A percentile compares a stretch with the other conserved stretches of the same genome.
phyloP scores from a whole-genome alignment of 2,329 filamentous ascomycete genomes.

The Aureobasidium subglaciale region DNA sequence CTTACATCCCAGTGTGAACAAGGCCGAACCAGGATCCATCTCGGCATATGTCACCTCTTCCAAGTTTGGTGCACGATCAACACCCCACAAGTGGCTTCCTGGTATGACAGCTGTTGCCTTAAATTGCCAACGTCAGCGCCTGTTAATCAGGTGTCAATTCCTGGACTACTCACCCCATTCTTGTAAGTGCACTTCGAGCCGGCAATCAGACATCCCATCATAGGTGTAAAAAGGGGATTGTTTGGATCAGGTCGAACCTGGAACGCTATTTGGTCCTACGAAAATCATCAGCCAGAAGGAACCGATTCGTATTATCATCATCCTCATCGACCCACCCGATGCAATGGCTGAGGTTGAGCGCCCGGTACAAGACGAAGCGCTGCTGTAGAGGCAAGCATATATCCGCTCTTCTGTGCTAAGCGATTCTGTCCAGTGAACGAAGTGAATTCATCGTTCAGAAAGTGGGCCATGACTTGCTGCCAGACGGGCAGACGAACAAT shows the following conservation, averaged over 20 bases:
- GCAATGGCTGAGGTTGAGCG: background rate
- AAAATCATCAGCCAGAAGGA: background rate
- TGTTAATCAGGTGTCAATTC: background rate
- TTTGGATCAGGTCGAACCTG: background rate
- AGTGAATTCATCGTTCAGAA: slow-evolving; percentile 5
- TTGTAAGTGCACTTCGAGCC: slow-evolving; percentile 2
- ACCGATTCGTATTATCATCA: too few relatives aligned
- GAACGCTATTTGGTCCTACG: background rate
- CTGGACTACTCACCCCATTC: background rate
- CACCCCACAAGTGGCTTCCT: background rate
- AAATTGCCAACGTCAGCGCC: background rate
- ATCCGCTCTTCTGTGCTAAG: background rate
- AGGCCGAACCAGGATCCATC: slow-evolving; percentile 1
- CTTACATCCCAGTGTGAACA: background rate
- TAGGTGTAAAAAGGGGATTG: slow-evolving; percentile 1
- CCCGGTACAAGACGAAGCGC: background rate
- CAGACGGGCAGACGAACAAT: background rate
- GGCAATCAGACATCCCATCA: background rate
- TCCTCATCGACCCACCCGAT: too few relatives aligned
- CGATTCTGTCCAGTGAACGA: background rate
- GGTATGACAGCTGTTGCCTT: slow-evolving; percentile 4
- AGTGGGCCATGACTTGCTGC: background rate
- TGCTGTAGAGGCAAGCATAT: slow-evolving; percentile 4
- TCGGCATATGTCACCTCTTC: background rate
- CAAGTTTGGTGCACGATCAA: background rate